Percentiles rank a stretch among this genome's conserved stretches.
Evolutionary conservation across 1,139 yeast species (phyloP).

Genomic region (Taphrina sp.): DNA sequence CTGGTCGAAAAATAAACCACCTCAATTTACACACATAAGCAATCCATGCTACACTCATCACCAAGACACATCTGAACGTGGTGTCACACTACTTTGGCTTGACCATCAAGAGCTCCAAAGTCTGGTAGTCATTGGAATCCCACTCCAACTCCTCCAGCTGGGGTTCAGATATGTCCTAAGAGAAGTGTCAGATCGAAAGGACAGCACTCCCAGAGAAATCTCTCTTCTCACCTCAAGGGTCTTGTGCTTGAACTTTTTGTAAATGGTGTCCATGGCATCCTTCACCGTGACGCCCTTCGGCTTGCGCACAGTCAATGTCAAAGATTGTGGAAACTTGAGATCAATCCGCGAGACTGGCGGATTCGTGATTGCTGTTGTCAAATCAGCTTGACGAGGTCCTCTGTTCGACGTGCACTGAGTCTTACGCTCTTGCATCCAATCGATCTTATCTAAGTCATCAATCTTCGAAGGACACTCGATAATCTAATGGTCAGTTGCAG

Average conservation of each 20-base stretch:
- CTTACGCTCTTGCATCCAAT: constrained; percentile 24
- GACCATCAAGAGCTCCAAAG: constrained; percentile 19
- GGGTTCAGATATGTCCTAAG: constrained; percentile 26
- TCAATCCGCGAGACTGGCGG: constrained; percentile 28
- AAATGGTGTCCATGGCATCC: constrained; percentile 31
- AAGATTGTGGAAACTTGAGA: constrained; percentile 29
- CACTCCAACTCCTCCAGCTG: constrained; percentile 27
- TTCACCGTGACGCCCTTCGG: constrained; percentile 31
- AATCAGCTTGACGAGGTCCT: constrained; percentile 1
- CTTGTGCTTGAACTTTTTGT: constrained; percentile 33
- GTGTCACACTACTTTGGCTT: constrained; percentile 13
- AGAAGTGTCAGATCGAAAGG: neutral
- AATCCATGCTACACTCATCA: too few relatives aligned
- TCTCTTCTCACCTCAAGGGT: constrained; percentile 13
- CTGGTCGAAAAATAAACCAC: too few relatives aligned
- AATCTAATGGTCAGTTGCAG: neutral
- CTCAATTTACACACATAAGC: too few relatives aligned
- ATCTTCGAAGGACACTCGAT: constrained; percentile 23
- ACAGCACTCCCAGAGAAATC: neutral
- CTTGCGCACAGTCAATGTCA: constrained; percentile 31
- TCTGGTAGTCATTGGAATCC: constrained; percentile 28
- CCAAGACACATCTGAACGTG: too few relatives aligned
- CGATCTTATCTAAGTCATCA: constrained; percentile 20
- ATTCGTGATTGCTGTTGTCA: constrained; percentile 23
- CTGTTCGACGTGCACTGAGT: too few relatives aligned